Percentiles rank a stretch among this genome's conserved stretches.
phyloP scores from a whole-genome alignment of 2,329 filamentous ascomycete genomes.

The Colletotrichum nymphaeae region DNA sequence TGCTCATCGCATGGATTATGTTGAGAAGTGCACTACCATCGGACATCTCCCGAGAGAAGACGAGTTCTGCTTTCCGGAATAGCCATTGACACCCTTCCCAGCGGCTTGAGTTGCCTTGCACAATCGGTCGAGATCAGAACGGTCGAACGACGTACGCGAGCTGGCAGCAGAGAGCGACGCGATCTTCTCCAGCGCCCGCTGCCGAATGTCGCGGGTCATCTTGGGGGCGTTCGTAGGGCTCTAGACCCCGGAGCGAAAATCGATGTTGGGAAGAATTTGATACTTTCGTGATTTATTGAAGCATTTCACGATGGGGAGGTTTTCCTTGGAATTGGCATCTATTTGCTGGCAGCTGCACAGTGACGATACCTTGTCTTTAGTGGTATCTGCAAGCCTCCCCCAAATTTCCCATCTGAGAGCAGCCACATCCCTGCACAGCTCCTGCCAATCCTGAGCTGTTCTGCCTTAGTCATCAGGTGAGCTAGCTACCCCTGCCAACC shows the following conservation, averaged over 20 bases:
- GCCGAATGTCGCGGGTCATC: conserved; percentile 69
- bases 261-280: too few species aligned
- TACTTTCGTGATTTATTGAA: conserved; percentile 1
- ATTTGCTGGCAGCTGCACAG: conserved; percentile 14
- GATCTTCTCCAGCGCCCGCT: conserved; percentile 73
- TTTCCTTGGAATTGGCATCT: not conserved
- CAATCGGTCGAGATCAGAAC: conserved; percentile 72
- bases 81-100: conserved; percentile 60
- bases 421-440: conserved; percentile 24
- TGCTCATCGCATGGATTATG: not conserved
- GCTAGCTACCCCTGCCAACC: conserved; percentile 46
- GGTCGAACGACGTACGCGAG: conserved; percentile 65
- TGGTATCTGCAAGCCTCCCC: not conserved
- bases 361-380: conserved; percentile 21
- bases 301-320: not conserved
- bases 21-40: conserved; percentile 61
- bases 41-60: conserved; percentile 64
- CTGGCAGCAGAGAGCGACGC: conserved; percentile 70
- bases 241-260: not conserved
- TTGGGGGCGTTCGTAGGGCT: conserved; percentile 21
- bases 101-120: conserved; percentile 67
- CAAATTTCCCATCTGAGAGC: conserved; percentile 25
- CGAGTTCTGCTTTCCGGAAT: conserved; percentile 48
- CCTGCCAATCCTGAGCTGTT: conserved; percentile 36
- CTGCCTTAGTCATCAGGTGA: conserved; percentile 52